phyloP scores from a whole-genome alignment of 352 stramenopile species.

The Phytophthora crassamura region DNA sequence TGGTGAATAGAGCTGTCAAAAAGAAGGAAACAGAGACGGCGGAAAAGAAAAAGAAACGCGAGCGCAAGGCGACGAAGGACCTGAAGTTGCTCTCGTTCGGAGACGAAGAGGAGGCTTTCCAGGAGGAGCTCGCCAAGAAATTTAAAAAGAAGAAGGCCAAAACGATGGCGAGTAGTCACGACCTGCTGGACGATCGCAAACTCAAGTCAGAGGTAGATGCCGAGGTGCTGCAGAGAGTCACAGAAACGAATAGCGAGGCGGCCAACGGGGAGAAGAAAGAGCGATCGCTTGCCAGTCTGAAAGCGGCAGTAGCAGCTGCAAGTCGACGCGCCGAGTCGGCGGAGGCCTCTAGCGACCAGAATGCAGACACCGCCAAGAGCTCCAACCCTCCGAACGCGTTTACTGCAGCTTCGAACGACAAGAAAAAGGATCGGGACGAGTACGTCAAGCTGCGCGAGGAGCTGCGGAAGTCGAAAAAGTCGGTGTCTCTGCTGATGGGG shows the following conservation, averaged over 20 bases:
- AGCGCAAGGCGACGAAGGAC: conserved; percentile 93
- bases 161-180: conserved; percentile 79
- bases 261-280: conserved; percentile 45
- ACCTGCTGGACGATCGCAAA: conserved; percentile 69
- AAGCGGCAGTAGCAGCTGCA: conserved; percentile 53
- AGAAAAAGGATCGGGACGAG: conserved; percentile 55
- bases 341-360: conserved; percentile 23
- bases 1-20: conserved; percentile 36
- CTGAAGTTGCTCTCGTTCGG: conserved; percentile 96
- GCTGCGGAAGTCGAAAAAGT: conserved; percentile 69
- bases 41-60: conserved; percentile 78
- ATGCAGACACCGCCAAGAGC: conserved; percentile 21
- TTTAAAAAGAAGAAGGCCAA: conserved; percentile 67
- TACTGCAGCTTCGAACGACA: conserved; percentile 16
- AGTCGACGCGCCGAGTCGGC: neutral
- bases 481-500: conserved; percentile 58
- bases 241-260: conserved; percentile 30
- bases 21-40: conserved; percentile 31
- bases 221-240: conserved; percentile 59
- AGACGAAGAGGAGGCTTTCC: conserved; percentile 85
- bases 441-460: conserved; percentile 76
- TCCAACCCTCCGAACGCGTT: conserved; percentile 6
- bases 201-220: conserved; percentile 71
- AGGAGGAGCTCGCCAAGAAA: conserved; percentile 55
- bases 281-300: conserved; percentile 42